Evolutionary conservation across 1,139 yeast genomes (phyloP), one percentile per base, ranked within the genome.

Genomic region (Wickerhamomyces sp.): DNA sequence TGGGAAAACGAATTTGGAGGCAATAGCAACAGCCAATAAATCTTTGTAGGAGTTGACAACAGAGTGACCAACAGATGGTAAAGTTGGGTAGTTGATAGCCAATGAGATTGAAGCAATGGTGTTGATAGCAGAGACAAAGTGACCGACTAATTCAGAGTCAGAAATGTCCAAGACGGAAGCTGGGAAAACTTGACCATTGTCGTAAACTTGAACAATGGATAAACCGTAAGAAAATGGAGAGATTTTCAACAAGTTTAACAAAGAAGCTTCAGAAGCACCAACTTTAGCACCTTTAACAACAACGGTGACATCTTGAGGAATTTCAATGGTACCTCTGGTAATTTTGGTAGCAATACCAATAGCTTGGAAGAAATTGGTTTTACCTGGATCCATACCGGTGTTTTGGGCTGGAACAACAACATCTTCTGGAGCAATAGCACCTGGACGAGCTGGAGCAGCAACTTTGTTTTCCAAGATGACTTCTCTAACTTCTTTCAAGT

Each of bases 331-430:
- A 93, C 99, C 99, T 87, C 99, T 91, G 77, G 96, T 94, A 90
- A 93, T 93, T 94, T 93, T 93, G 88, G 99, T 93, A 83, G 99
- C 99, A 69, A 93, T 97, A 88, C 98, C 98, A 69, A 93, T 85
- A 72, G 99, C 99, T 84, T 93, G 99, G 98, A 93, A 93, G 95
- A 93, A 93, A 72, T 99, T 93, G 69, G 99, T 93, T 90, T 93
- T 93, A 84, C 98, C 98, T 75, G 99, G 99, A 80, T 93, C 99
- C 96, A 94, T 91, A 86, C 99, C 98, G 65, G 99, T 93, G 96
- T 93, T 94, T 77, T 96, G 95, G 65, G 98, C 98, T 73, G 95
- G 95, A 65, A 93, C 86, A 84, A 83, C 88, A 68, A 93, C 98
- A 69, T 91, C 97, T 72, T 74, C 84, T 74, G 98, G 99, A 67